Base-by-base conservation (phyloP, 805 yeast genomes). In the Kodamaea leandrae region DNA sequence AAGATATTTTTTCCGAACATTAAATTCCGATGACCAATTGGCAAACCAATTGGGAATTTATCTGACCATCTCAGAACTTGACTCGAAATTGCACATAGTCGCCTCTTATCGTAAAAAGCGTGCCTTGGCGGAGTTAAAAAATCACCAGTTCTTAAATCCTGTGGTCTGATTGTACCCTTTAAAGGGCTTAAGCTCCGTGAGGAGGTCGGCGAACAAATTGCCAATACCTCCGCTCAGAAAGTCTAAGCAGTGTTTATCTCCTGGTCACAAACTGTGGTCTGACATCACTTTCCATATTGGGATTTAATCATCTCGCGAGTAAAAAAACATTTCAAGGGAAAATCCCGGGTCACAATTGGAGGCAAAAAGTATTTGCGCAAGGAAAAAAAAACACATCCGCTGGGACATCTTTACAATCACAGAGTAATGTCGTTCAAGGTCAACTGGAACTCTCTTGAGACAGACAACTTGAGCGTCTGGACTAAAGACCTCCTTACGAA, bases 371-470 rank as follows among this genome's bases (percentile, higher is more conserved):
- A n/a, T 14, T 30, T 30, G 20, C 8, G 33, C 13, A 16, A 30
- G 17, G 17, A 30, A 30, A 30, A 30, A 9, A 18, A 18, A 30
- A 30, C 16, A 30, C 33, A 30, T 13, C 15, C 32, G 10, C 17
- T 18, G 32, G 21, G 33, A 17, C 32, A 14, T 27, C 32, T 13
- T 27, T 5, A 6, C 7, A 4, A 17, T n/a, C n/a, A n/a, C 30
- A 38, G 14, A 21, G 34, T 10, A 28, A 86, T 86, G 95, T 83
- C 93, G 6, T 85, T 87, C 54, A 77, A 82, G 46, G 82, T 86
- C 48, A 78, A 82, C 60, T 86, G 95, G 95, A 74, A 76, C 46
- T 72, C 86, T 6, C 71, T 86, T 29, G 87, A 86, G 48, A 73
- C 80, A 43, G 82, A 80, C 37, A 72, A 82, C 23, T 68, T 83